These are phyloP conservation scores for Lentinula boryana DNA, from an alignment of 768 basidiomycete species.

Conservation along the genomic window DNA sequence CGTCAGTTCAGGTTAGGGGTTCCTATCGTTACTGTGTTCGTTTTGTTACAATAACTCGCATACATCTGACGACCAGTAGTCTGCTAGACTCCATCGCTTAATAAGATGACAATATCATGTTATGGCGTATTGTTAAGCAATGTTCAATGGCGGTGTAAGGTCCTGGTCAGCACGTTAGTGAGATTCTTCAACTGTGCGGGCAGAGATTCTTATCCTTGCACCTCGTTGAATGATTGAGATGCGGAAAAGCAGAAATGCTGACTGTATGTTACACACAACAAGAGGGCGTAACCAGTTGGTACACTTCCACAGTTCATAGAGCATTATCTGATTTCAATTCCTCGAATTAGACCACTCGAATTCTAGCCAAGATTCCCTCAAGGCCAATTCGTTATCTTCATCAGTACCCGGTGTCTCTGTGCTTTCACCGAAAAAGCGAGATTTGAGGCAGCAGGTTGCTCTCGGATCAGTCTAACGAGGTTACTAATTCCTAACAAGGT, in stretches of 20 bases:
- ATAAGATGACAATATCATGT: neutral
- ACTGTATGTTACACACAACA: no score
- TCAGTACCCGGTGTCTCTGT: neutral
- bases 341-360: neutral
- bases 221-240: no score
- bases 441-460: neutral
- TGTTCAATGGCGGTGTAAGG: no score
- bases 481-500: neutral
- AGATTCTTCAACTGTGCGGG: no score
- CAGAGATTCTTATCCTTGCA: no score
- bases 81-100: neutral
- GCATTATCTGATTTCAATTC: neutral
- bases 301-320: neutral
- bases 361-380: neutral
- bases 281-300: neutral
- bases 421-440: neutral
- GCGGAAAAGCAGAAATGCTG: no score
- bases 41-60: neutral
- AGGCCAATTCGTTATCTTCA: neutral
- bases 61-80: neutral
- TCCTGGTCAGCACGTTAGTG: no score
- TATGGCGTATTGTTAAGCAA: neutral
- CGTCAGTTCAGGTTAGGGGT: no score
- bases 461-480: neutral
- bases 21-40: neutral